Percentiles rank a stretch among this genome's conserved stretches.
phyloP scores from a whole-genome alignment of 192 early-diverging fungal genomes.

The Linnemannia exigua region DNA sequence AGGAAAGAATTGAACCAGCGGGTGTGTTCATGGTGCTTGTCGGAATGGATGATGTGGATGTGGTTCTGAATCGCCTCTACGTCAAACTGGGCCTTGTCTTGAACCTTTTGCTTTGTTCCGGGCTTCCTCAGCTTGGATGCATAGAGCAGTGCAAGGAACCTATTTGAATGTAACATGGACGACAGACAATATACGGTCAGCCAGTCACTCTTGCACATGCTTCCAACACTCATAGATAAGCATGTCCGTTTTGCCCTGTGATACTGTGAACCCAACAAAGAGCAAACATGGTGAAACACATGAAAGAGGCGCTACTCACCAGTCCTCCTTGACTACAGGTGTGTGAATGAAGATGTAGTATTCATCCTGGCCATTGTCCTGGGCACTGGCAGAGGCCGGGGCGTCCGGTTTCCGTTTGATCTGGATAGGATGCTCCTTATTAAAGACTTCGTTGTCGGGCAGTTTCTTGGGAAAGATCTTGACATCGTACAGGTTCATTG shows the following conservation, averaged over 20 bases:
- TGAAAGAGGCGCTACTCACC: constrained; percentile 64
- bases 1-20: constrained; percentile 89
- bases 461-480: constrained; percentile 61
- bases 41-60: constrained; percentile 61
- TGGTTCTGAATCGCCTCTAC: constrained; percentile 47
- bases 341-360: constrained; percentile 75
- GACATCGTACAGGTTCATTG: constrained; percentile 77
- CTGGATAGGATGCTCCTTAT: constrained; percentile 68
- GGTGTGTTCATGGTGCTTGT: constrained; percentile 63
- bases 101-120: constrained; percentile 54
- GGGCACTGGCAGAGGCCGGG: constrained; percentile 16
- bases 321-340: constrained; percentile 90
- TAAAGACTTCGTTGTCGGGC: constrained; percentile 76
- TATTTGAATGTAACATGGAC: neutral
- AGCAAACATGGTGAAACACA: neutral
- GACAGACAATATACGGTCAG: neutral
- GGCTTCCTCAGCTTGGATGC: constrained; percentile 50
- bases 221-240: too few species aligned
- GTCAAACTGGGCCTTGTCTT: constrained; percentile 59
- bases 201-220: neutral
- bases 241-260: neutral
- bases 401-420: constrained; percentile 47
- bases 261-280: neutral
- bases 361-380: constrained; percentile 50
- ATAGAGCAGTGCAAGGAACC: constrained; percentile 43